Evolutionary conservation across 148 eudicot genomes (phyloP).

Genomic region (Rhododendron vialii): DNA sequence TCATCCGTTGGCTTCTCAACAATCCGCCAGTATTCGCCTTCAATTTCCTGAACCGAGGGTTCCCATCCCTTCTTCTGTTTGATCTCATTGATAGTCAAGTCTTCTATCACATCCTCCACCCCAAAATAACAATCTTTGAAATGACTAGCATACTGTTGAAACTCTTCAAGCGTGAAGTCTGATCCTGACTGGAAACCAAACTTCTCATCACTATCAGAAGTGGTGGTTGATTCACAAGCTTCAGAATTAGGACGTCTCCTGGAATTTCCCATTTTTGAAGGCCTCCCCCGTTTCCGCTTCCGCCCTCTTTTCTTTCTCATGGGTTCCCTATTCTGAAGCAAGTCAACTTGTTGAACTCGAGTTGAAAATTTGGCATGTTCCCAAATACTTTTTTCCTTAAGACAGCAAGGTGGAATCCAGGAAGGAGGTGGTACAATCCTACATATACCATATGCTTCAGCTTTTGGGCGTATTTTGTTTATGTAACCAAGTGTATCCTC

Average conservation of each 20-base stretch:
- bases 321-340: constrained; percentile 67
- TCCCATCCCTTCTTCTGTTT: constrained; percentile 21
- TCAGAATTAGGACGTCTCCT: constrained; percentile 26
- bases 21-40: constrained; percentile 70
- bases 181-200: constrained; percentile 65
- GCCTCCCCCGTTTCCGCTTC: constrained; percentile 41
- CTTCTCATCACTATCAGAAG: constrained; percentile 45
- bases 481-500: constrained; percentile 56
- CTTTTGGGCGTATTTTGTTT: constrained; percentile 43
- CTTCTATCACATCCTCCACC: constrained; percentile 16
- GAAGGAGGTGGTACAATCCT: constrained; percentile 60
- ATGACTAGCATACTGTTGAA: constrained; percentile 33
- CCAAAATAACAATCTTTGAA: constrained; percentile 49
- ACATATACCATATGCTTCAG: constrained; percentile 62
- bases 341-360: constrained; percentile 55
- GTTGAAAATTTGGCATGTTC: constrained; percentile 50
- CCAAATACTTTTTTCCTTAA: constrained; percentile 44
- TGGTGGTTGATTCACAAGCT: constrained; percentile 21
- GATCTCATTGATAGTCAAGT: not conserved
- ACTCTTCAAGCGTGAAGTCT: constrained; percentile 51
- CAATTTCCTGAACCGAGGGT: constrained; percentile 51
- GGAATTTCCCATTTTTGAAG: constrained; percentile 30
- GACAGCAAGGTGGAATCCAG: constrained; percentile 59
- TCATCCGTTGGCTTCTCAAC: constrained; percentile 67
- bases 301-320: constrained; percentile 46